Evolutionary conservation across 2,329 filamentous ascomycete genomes (phyloP).

Genomic region (Aspergillus quadrilineatus): DNA sequence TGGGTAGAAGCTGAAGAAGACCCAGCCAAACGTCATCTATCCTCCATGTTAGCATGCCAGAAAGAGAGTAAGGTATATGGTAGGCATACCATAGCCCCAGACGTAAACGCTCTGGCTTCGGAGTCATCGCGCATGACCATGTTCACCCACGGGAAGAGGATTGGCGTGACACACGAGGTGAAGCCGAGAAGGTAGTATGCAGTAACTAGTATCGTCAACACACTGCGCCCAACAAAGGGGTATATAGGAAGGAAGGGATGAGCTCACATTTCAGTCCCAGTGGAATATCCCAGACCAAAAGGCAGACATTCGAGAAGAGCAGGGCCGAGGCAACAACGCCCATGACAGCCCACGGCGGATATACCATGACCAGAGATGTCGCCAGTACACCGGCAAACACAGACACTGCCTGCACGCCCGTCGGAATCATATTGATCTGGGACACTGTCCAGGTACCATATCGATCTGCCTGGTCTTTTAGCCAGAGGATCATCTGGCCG

Average conservation of each 20-base stretch:
- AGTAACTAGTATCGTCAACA: slow-evolving; percentile 9
- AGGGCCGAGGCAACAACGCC: slow-evolving; percentile 32
- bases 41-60: not conserved
- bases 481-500: slow-evolving; percentile 53
- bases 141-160: slow-evolving; percentile 29
- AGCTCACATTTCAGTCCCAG: slow-evolving; percentile 20
- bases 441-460: slow-evolving; percentile 43
- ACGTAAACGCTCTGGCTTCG: slow-evolving; percentile 32
- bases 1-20: slow-evolving; percentile 19
- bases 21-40: slow-evolving; percentile 18
- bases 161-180: slow-evolving; percentile 27
- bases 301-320: slow-evolving; percentile 28
- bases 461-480: slow-evolving; percentile 46
- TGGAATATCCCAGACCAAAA: slow-evolving; percentile 31
- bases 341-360: slow-evolving; percentile 36
- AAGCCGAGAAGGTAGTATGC: slow-evolving; percentile 26
- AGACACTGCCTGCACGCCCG: slow-evolving; percentile 52
- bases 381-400: slow-evolving; percentile 37
- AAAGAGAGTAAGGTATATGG: not conserved
- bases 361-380: slow-evolving; percentile 35
- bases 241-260: too few relatives aligned
- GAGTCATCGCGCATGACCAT: slow-evolving; percentile 30
- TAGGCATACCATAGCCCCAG: slow-evolving; percentile 30
- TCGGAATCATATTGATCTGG: slow-evolving; percentile 54
- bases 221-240: not conserved